phyloP scores from a whole-genome alignment of 441 rosid species.

The Jatropha multifida region DNA sequence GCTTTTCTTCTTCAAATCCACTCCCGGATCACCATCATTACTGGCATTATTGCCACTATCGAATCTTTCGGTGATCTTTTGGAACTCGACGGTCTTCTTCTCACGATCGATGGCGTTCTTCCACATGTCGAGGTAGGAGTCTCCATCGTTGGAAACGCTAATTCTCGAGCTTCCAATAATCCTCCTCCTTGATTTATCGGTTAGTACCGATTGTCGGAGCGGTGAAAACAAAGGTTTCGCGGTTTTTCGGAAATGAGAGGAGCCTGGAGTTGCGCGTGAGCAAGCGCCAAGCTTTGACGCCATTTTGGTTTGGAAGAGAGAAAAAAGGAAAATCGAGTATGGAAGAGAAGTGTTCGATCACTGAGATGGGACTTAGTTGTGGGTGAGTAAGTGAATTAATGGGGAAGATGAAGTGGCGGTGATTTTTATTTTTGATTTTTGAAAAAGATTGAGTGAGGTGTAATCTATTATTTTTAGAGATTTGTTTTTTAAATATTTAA shows the following conservation, averaged over 20 bases:
- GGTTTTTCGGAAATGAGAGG: slow-evolving; percentile 13
- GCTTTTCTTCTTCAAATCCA: slow-evolving; percentile 63
- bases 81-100: slow-evolving; percentile 61
- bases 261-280: slow-evolving; percentile 37
- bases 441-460: slow-evolving; percentile 18
- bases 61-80: slow-evolving; percentile 42
- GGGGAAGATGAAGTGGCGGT: slow-evolving; percentile 8
- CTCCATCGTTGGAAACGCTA: slow-evolving; percentile 43
- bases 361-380: not conserved
- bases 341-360: not conserved
- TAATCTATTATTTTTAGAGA: not conserved
- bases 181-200: not conserved
- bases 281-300: slow-evolving; percentile 45
- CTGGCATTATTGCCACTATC: slow-evolving; percentile 16
- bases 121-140: slow-evolving; percentile 87
- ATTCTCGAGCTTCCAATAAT: slow-evolving; percentile 17
- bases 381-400: not conserved
- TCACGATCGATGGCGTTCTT: slow-evolving; percentile 70
- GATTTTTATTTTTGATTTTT: slow-evolving; percentile 2
- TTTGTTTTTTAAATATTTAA: slow-evolving; percentile 3
- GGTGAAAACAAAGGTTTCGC: not conserved
- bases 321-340: no score
- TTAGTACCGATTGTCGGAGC: not conserved
- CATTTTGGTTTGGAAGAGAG: slow-evolving; percentile 24
- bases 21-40: slow-evolving; percentile 14